Evolutionary conservation across 2,329 filamentous ascomycete genomes (phyloP).

Genomic region (Arthrobotrys iridis): DNA sequence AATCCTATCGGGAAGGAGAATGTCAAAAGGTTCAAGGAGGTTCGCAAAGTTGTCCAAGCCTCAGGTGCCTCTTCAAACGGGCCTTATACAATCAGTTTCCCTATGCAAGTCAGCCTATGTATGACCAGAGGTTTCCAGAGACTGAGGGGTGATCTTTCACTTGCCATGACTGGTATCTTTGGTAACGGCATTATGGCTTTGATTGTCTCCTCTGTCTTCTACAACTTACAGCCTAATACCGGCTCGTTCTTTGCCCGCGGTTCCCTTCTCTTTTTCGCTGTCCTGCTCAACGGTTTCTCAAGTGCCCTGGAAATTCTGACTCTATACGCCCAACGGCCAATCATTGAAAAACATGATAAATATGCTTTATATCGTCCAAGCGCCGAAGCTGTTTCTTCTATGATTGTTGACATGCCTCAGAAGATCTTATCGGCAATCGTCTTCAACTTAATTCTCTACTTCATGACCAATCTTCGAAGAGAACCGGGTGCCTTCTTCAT

Average conservation of each 20-base stretch:
- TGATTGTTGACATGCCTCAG: conserved; percentile 86
- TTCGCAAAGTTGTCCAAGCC: conserved; percentile 54
- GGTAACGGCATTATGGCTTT: conserved; percentile 80
- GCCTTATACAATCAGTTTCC: conserved; percentile 82
- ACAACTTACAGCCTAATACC: conserved; percentile 74
- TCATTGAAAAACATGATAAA: conserved; percentile 87
- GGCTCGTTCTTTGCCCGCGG: conserved; percentile 80
- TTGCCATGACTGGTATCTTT: conserved; percentile 74
- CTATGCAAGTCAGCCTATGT: conserved; percentile 80
- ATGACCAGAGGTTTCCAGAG: conserved; percentile 82
- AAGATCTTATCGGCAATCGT: conserved; percentile 78
- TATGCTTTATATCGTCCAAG: conserved; percentile 92
- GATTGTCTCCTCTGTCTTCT: conserved; percentile 83
- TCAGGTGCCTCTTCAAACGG: conserved; percentile 45
- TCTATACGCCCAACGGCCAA: conserved; percentile 83
- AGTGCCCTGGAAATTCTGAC: conserved; percentile 81
- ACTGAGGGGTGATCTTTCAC: conserved; percentile 74
- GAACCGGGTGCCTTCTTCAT: conserved; percentile 83
- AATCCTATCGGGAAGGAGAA: conserved; percentile 60
- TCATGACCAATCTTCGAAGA: conserved; percentile 82
- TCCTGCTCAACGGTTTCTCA: conserved; percentile 85
- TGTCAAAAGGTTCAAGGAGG: conserved; percentile 61
- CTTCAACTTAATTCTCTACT: conserved; percentile 85
- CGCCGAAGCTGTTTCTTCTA: conserved; percentile 85
- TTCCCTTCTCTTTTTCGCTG: conserved; percentile 85